These are phyloP conservation scores for Yamadazyma sp. DNA, from an alignment of 805 yeast genomes.

Conservation along the genomic window DNA sequence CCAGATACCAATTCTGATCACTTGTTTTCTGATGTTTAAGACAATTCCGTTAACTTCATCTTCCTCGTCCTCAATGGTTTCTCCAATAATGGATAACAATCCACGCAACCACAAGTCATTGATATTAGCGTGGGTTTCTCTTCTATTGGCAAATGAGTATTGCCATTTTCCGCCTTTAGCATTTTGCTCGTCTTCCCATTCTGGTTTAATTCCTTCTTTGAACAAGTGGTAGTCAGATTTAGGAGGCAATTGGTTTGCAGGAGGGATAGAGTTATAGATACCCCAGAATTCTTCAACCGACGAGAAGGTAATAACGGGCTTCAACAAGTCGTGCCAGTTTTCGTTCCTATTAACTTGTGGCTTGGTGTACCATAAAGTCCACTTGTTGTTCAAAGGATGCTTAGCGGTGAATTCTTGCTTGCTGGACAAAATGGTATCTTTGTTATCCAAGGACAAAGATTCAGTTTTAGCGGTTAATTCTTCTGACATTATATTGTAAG, in stretches of 20 bases:
- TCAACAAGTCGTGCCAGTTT: conserved; percentile 89
- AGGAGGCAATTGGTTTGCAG: conserved; percentile 84
- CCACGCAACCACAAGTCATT: conserved; percentile 93
- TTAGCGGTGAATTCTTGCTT: conserved; percentile 67
- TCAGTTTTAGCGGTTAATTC: conserved; percentile 42
- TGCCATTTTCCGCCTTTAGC: conserved; percentile 92
- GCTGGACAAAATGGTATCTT: conserved; percentile 55
- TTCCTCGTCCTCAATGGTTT: conserved; percentile 81
- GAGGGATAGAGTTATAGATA: conserved; percentile 88
- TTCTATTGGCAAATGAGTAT: conserved; percentile 64
- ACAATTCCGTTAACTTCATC: conserved; percentile 94
- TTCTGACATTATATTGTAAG: conserved; percentile 9
- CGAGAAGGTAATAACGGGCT: conserved; percentile 86
- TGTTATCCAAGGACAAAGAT: conserved; percentile 40
- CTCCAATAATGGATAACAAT: conserved; percentile 89
- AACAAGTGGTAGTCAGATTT: conserved; percentile 94
- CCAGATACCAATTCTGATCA: conserved; percentile 89
- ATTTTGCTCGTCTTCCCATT: conserved; percentile 95
- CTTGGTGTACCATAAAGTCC: conserved; percentile 98
- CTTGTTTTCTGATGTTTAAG: conserved; percentile 79
- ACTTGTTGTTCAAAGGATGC: conserved; percentile 86
- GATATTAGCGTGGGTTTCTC: conserved; percentile 57
- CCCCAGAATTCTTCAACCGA: conserved; percentile 99
- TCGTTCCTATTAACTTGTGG: conserved; percentile 78
- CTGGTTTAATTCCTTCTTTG: conserved; percentile 92